Evolutionary conservation across 208 protist species (phyloP).

Genomic region (Crithidia sp.): DNA sequence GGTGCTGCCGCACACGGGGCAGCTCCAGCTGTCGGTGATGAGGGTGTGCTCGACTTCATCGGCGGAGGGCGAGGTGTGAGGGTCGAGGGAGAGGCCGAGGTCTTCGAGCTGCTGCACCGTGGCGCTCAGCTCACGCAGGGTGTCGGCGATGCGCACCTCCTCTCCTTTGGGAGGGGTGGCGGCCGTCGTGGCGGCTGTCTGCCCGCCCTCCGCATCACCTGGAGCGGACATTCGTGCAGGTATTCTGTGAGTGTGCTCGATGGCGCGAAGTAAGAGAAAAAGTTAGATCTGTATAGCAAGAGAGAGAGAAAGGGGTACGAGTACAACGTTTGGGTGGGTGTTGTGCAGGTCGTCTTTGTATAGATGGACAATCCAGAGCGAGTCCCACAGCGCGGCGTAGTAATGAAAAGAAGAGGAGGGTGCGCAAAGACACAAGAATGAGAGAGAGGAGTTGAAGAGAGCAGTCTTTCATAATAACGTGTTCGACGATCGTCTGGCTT

Average conservation of each 20-base stretch:
- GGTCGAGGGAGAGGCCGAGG: constrained; percentile 55
- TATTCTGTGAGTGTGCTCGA: constrained; percentile 3
- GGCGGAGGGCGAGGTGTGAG: constrained; percentile 18
- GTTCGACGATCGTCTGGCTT: no score
- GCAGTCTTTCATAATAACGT: no score
- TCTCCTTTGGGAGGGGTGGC: neutral
- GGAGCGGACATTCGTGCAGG: constrained; percentile 6
- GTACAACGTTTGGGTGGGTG: constrained; percentile 6
- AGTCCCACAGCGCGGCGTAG: no score
- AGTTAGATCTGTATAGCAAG: no score
- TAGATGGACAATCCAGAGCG: no score
- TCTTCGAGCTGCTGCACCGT: constrained; percentile 52
- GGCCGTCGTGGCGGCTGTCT: neutral
- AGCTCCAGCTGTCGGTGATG: constrained; percentile 74
- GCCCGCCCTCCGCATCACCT: neutral
- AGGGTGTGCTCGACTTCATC: constrained; percentile 75
- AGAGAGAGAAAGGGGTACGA: no score
- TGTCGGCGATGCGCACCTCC: constrained; percentile 31
- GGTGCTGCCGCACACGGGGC: constrained; percentile 52
- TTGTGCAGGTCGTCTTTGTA: neutral
- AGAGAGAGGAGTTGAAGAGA: no score
- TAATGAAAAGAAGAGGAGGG: constrained; percentile 13
- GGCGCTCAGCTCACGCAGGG: constrained; percentile 43
- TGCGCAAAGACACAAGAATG: constrained; percentile 5
- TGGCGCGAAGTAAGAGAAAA: no score